These are phyloP conservation scores for Zygnema cylindricum DNA, from an alignment of 139 green algal genomes.

Conservation along the genomic window DNA sequence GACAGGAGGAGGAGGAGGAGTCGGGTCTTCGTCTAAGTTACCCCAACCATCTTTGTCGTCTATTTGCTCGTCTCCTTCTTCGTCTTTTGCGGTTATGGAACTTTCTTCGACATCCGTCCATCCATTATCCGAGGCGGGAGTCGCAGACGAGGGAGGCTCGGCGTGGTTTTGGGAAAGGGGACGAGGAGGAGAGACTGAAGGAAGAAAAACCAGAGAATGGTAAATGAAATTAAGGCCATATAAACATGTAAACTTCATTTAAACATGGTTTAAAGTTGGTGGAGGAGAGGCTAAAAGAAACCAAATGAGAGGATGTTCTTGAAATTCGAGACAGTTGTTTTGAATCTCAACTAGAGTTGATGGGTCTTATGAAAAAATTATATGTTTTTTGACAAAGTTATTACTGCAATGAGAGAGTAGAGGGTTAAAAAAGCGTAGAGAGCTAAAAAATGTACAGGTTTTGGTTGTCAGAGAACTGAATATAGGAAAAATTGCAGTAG, in stretches of 20 bases:
- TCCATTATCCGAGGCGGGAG: constrained; percentile 23
- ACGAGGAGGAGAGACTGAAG: constrained; percentile 1
- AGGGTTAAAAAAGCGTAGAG: too few species aligned
- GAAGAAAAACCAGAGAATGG: neutral
- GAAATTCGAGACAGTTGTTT: too few species aligned
- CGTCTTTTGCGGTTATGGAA: constrained; percentile 22
- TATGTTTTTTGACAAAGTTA: too few species aligned
- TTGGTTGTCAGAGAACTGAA: too few species aligned
- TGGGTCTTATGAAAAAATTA: too few species aligned
- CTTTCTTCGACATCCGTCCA: constrained; percentile 24
- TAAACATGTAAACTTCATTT: neutral
- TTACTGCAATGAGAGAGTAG: too few species aligned
- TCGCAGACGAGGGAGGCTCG: neutral
- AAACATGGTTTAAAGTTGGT: neutral
- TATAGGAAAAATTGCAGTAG: too few species aligned
- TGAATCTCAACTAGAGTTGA: too few species aligned
- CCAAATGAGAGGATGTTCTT: neutral
- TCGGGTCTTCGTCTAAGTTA: constrained; percentile 37
- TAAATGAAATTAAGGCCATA: neutral
- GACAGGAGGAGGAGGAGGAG: neutral
- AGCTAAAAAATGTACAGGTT: too few species aligned
- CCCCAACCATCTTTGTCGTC: constrained; percentile 48
- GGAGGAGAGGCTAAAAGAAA: neutral
- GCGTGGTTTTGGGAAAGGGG: constrained; percentile 12
- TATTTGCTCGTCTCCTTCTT: constrained; percentile 30